Base-by-base conservation (phyloP, 306 rosid species). In the Oxytropis ochrocephala region DNA sequence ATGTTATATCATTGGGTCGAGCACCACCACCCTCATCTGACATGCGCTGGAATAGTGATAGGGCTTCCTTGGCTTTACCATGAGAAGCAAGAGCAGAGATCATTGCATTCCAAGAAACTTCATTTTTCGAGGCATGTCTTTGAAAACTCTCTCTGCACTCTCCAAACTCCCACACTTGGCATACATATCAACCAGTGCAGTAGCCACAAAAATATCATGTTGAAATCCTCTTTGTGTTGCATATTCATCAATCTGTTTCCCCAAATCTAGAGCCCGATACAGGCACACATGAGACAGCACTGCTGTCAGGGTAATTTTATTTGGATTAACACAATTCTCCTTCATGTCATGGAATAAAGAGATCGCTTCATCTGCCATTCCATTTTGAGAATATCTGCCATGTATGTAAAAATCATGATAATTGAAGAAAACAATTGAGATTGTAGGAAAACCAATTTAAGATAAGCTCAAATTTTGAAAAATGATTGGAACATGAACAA, bases 61-160 rank as follows among this genome's bases (percentile, higher is more conserved):
- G 57, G 49, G 96, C 94, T 54, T 90, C 96, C 79, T 72, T 47
- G 16, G 97, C 97, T 80, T 78, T 79, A 11, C 97, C 98, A 73
- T 93, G 96, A 79, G 85, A 88, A 75, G 97, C 98, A 82, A 90
- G 90, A 7, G 96, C 97, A 78, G 98, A 86, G 57, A 93, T 93
- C 94, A 90, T 90, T 57, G 94, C 94, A 75, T 90, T 93, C 98
- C 98, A 93, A 14, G 98, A 86, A 59, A 83, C 97, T 75, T 93
- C 96, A 64, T 90, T 90, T 78, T 93, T 16, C 5, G 81, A 56
- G 96, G 94, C 91, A 93, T 88, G 36, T 73, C 74, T 35, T 85
- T 74, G 74, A 90, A 93, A 59, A 93, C 84, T 81, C 87, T 67
- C 64, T 67, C 74, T 30, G 98, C 98, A 71, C 81, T 78, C 18